A percentile compares a stretch with the other conserved stretches of the same genome.
phyloP scores from a whole-genome alignment of 2,329 filamentous ascomycete genomes.

The Apiospora phragmitis region DNA sequence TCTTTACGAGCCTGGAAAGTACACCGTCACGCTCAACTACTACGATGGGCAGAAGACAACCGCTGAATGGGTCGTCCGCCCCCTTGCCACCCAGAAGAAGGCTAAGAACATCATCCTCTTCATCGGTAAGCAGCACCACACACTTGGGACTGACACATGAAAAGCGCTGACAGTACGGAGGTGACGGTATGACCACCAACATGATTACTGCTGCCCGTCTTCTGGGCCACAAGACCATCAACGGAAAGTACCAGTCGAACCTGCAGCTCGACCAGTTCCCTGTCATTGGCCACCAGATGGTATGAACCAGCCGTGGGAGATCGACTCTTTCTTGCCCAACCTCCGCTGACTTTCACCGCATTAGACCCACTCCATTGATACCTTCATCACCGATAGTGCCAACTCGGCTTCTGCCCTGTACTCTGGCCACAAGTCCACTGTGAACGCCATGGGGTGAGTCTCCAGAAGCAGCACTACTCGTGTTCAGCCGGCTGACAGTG shows the following conservation, averaged over 20 bases:
- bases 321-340: not conserved
- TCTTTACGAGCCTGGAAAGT: constrained; percentile 77
- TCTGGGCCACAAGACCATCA: constrained; percentile 79
- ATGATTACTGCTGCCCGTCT: constrained; percentile 81
- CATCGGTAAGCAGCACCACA: constrained; percentile 59
- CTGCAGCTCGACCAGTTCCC: constrained; percentile 83
- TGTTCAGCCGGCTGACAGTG: not conserved
- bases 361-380: constrained; percentile 81
- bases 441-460: constrained; percentile 71
- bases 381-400: constrained; percentile 83
- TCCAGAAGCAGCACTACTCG: not conserved
- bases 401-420: constrained; percentile 83
- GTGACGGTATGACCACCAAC: constrained; percentile 69
- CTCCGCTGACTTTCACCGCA: constrained; percentile 13
- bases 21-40: constrained; percentile 74
- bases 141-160: not conserved
- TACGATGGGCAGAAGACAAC: constrained; percentile 70
- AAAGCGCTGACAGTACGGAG: constrained; percentile 12
- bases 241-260: constrained; percentile 77
- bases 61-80: constrained; percentile 76
- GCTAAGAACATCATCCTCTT: constrained; percentile 87
- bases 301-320: constrained; percentile 17
- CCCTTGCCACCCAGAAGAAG: constrained; percentile 67
- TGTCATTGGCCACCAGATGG: constrained; percentile 83
- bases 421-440: constrained; percentile 79